These are phyloP conservation scores for Ogataea saltuana DNA, from an alignment of 805 yeast genomes.

Conservation along the genomic window DNA sequence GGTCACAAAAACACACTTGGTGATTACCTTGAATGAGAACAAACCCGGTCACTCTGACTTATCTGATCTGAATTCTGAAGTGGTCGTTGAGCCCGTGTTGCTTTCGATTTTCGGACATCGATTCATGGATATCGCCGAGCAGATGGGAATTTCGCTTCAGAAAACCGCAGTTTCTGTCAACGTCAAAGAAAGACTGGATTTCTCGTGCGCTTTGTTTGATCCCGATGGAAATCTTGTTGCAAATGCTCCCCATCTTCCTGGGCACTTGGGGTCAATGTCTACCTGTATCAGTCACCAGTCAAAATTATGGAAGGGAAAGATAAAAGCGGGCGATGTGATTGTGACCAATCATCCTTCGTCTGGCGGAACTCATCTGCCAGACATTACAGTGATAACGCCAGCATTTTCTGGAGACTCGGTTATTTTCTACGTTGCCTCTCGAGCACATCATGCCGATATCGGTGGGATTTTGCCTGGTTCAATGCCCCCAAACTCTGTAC, in stretches of 20 bases:
- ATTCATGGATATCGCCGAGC: slow-evolving; percentile 88
- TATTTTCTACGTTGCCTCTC: slow-evolving; percentile 84
- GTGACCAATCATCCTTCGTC: slow-evolving; percentile 77
- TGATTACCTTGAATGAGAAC: slow-evolving; percentile 35
- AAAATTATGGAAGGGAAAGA: slow-evolving; percentile 58
- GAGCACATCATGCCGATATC: slow-evolving; percentile 96
- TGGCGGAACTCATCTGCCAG: slow-evolving; percentile 85
- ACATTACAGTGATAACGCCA: slow-evolving; percentile 89
- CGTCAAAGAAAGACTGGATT: slow-evolving; percentile 78
- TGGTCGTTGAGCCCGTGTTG: slow-evolving; percentile 59
- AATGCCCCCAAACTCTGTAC: slow-evolving; percentile 89
- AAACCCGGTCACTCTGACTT: slow-evolving; percentile 15
- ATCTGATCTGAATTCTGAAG: slow-evolving; percentile 3
- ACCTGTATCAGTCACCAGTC: slow-evolving; percentile 70
- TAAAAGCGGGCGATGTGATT: slow-evolving; percentile 70
- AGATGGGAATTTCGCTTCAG: slow-evolving; percentile 77
- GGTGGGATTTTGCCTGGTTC: slow-evolving; percentile 93
- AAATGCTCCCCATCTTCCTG: slow-evolving; percentile 86
- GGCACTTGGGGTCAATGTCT: slow-evolving; percentile 82
- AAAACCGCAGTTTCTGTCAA: slow-evolving; percentile 79
- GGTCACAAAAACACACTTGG: slow-evolving; percentile 57
- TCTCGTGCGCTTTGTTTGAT: slow-evolving; percentile 80
- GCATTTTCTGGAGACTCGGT: slow-evolving; percentile 61
- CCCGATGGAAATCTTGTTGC: slow-evolving; percentile 74
- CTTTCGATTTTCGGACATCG: slow-evolving; percentile 77